A percentile compares a stretch with the other conserved stretches of the same genome.
These are phyloP conservation scores for Leccinum sublutescens DNA, from an alignment of 768 basidiomycete genomes.

Conservation along the genomic window DNA sequence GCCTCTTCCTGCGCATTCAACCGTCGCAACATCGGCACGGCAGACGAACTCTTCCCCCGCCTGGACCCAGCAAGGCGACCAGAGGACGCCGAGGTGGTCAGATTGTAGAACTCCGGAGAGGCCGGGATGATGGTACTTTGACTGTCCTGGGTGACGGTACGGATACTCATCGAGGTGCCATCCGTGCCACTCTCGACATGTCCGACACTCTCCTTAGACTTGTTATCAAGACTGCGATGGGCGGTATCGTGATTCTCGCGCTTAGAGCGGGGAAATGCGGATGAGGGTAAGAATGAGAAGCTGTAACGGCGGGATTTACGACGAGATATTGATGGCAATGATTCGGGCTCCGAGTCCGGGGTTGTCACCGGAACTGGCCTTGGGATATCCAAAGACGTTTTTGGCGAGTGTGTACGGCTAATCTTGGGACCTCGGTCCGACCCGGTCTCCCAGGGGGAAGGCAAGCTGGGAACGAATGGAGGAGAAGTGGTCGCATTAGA, in stretches of 20 bases:
- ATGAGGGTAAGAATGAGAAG: slow-evolving; percentile 25
- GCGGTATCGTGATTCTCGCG: slow-evolving; percentile 15
- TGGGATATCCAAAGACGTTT: background rate
- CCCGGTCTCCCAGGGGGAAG: background rate
- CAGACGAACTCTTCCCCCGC: slow-evolving; percentile 1
- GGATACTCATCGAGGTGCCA: slow-evolving; percentile 21
- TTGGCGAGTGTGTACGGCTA: background rate
- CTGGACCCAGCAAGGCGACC: background rate
- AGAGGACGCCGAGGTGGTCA: slow-evolving; percentile 11
- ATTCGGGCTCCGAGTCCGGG: background rate
- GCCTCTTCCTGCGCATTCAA: slow-evolving; percentile 14
- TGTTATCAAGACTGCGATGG: background rate
- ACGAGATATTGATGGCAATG: background rate
- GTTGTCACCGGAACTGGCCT: background rate
- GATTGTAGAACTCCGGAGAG: slow-evolving; percentile 5
- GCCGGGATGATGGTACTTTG: slow-evolving; percentile 18
- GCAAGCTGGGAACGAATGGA: background rate
- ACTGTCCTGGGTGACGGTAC: slow-evolving; percentile 20
- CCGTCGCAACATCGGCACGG: slow-evolving; percentile 21
- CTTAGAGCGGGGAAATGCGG: slow-evolving; percentile 19
- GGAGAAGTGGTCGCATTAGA: background rate
- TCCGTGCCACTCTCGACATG: slow-evolving; percentile 15
- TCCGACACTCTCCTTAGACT: background rate
- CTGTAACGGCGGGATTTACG: slow-evolving; percentile 21
- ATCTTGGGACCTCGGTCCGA: background rate